phyloP scores from a whole-genome alignment of 2,329 filamentous ascomycete genomes.

The Colletotrichum simmondsii region DNA sequence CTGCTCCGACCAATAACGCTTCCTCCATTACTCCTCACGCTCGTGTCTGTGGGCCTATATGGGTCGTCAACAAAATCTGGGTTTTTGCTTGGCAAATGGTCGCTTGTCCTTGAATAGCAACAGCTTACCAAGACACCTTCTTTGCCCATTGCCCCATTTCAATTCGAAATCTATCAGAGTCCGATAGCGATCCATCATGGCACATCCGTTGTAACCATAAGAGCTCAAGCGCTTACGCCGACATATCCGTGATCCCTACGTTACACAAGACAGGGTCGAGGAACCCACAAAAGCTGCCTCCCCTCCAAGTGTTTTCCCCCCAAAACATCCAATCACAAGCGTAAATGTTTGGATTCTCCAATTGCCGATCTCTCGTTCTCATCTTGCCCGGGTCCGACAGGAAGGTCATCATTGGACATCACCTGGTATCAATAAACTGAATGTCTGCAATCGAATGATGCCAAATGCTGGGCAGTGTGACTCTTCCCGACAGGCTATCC shows the following conservation, averaged over 20 bases:
- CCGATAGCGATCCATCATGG: background rate
- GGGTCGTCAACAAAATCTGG: background rate
- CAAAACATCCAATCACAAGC: background rate
- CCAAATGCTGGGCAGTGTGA: background rate
- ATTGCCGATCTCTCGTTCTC: background rate
- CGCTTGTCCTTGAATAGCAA: background rate
- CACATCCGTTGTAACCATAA: background rate
- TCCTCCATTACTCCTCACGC: conserved; percentile 15
- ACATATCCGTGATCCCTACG: background rate
- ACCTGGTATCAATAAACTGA: background rate
- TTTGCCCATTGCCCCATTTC: background rate
- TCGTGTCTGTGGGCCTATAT: background rate
- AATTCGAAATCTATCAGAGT: background rate
- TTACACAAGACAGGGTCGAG: too few species aligned
- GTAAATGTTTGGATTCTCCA: background rate
- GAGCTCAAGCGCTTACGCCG: background rate
- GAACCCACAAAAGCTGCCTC: background rate
- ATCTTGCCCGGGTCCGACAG: background rate
- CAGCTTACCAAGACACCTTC: background rate
- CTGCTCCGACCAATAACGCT: conserved; percentile 1
- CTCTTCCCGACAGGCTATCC: background rate
- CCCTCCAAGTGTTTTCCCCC: background rate
- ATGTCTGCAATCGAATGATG: background rate
- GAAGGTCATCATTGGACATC: background rate
- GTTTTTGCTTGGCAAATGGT: too few species aligned